A percentile compares a stretch with the other conserved stretches of the same genome.
Evolutionary conservation across 2,329 filamentous ascomycete genomes (phyloP).

Genomic region (Aspergillus candidus): DNA sequence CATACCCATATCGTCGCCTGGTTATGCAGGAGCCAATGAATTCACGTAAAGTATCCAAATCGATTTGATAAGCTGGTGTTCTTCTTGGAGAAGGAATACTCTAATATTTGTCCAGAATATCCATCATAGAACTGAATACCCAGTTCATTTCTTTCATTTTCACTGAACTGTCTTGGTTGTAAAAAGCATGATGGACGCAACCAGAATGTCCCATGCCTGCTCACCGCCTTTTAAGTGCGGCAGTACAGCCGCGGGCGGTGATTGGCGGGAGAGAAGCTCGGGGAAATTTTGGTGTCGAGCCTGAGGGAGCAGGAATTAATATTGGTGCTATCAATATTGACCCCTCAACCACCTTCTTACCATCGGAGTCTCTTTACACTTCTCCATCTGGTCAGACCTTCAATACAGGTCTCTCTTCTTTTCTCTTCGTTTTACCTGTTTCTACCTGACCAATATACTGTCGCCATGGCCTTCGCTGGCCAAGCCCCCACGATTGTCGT

Average conservation of each 20-base stretch:
- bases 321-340: slow-evolving; percentile 14
- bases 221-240: slow-evolving; percentile 20
- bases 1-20: too few relatives aligned
- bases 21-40: too few relatives aligned
- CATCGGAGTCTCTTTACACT: slow-evolving; percentile 22
- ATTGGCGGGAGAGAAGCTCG: slow-evolving; percentile 23
- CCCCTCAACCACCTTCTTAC: slow-evolving; percentile 24
- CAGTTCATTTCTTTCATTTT: too few relatives aligned
- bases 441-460: slow-evolving; percentile 15
- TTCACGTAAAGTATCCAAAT: too few relatives aligned
- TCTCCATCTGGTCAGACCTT: slow-evolving; percentile 11
- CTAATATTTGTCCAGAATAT: too few relatives aligned
- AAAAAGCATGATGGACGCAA: too few relatives aligned
- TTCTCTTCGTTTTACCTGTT: slow-evolving; percentile 9
- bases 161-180: too few relatives aligned
- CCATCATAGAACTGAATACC: too few relatives aligned
- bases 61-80: too few relatives aligned
- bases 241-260: slow-evolving; percentile 20
- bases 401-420: slow-evolving; percentile 4
- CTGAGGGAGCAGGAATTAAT: too few relatives aligned
- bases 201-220: too few relatives aligned
- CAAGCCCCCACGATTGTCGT: slow-evolving; percentile 98
- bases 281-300: slow-evolving; percentile 39
- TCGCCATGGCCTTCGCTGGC: slow-evolving; percentile 86
- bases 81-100: too few relatives aligned